phyloP scores from a whole-genome alignment of 805 yeast species.

The Candida takata region DNA sequence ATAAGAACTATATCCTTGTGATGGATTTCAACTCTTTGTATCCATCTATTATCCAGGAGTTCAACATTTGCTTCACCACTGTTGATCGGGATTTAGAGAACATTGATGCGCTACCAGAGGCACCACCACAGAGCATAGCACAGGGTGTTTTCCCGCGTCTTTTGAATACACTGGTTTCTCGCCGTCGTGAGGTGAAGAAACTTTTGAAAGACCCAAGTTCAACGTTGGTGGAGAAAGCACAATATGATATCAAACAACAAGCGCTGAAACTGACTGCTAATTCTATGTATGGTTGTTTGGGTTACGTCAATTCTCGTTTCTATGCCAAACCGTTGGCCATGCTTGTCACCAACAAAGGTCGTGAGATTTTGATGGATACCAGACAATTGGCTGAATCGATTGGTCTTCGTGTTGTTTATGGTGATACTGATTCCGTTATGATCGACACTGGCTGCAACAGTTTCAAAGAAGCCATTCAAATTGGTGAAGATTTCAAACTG shows the following conservation, averaged over 20 bases:
- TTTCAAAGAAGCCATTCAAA: conserved; percentile 65
- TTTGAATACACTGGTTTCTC: conserved; percentile 73
- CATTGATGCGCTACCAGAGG: conserved; percentile 58
- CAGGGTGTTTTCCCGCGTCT: conserved; percentile 86
- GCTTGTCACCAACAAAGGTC: conserved; percentile 90
- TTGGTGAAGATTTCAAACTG: conserved; percentile 80
- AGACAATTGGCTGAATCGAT: conserved; percentile 85
- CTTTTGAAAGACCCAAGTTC: conserved; percentile 70
- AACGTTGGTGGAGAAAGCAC: conserved; percentile 58
- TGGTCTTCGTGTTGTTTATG: conserved; percentile 83
- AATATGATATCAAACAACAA: conserved; percentile 91
- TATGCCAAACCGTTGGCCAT: conserved; percentile 95
- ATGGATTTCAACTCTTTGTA: conserved; percentile 98
- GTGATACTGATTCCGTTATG: conserved; percentile 99
- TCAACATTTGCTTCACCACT: conserved; percentile 94
- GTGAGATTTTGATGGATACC: conserved; percentile 91
- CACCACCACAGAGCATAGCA: conserved; percentile 50
- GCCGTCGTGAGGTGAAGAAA: conserved; percentile 90
- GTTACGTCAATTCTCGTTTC: conserved; percentile 84
- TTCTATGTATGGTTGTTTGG: conserved; percentile 99
- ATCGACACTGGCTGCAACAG: conserved; percentile 77
- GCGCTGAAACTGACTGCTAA: conserved; percentile 96
- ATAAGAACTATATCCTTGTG: conserved; percentile 79
- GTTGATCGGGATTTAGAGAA: conserved; percentile 59
- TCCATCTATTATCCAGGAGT: conserved; percentile 96